A percentile compares a stretch with the other conserved stretches of the same genome.
Conservation (phyloP, 2,329 filamentous ascomycete species). For the Epichloe coenophiala region DNA sequence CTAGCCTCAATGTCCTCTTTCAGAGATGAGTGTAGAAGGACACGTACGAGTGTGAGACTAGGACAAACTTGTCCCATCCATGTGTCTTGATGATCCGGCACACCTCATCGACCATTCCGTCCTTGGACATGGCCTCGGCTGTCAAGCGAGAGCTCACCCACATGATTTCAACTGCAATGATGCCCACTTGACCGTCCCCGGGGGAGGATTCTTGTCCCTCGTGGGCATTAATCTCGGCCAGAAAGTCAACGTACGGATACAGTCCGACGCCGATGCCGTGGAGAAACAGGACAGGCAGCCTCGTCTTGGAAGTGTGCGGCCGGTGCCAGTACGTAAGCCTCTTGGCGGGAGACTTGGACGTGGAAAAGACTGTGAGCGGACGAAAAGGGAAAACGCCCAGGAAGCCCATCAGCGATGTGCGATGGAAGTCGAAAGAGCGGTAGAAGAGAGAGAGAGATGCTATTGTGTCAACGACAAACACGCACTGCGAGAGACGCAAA, state of each 20-base stretch:
- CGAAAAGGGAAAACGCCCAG: conserved; percentile 40
- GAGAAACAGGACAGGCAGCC: conserved; percentile 45
- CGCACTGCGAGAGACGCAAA: conserved; percentile 16
- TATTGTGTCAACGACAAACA: conserved; percentile 32
- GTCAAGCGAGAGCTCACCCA: conserved; percentile 45
- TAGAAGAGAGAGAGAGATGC: conserved; percentile 21
- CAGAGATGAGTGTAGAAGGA: background rate
- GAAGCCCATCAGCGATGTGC: conserved; percentile 18
- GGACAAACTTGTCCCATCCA: conserved; percentile 35
- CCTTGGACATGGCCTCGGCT: conserved; percentile 28
- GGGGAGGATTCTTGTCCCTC: conserved; percentile 13
- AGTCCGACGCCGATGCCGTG: conserved; percentile 45
- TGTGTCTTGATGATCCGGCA: conserved; percentile 36
- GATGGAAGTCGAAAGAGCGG: conserved; percentile 33
- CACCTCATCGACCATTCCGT: conserved; percentile 38
- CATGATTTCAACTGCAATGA: conserved; percentile 45
- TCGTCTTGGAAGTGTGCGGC: conserved; percentile 42
- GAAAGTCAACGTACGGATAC: conserved; percentile 41
- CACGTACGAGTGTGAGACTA: conserved; percentile 33
- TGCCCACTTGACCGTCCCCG: conserved; percentile 36
- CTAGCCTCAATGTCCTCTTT: too few species aligned
- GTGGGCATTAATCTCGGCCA: conserved; percentile 34
- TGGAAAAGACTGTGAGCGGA: conserved; percentile 31
- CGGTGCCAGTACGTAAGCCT: conserved; percentile 46
- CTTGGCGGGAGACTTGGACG: conserved; percentile 30